Evolutionary conservation across 345 rosid species (phyloP), one percentile per base, ranked within the genome.

Genomic region (Murraya paniculata): DNA sequence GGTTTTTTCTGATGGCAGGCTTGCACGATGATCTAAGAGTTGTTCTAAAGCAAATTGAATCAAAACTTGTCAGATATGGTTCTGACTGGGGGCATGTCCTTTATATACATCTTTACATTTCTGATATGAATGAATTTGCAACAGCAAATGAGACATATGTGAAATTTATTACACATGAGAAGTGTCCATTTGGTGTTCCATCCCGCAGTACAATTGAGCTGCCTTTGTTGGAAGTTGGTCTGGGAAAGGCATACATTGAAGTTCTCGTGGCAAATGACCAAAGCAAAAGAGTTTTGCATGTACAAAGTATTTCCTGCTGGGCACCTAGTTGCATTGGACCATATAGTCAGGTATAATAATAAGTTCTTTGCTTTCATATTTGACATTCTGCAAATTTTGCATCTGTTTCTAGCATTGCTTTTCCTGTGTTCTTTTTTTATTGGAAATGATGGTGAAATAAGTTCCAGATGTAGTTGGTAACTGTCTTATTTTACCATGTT

Each of bases 311-410:
- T 71, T 96, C 99, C 56, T 88, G 89, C 71, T 96, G 99, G 99
- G 99, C 99, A 73, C 99, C 99, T 55, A 92, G 99, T 84, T 94
- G 99, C 91, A 96, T 96, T 57, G 99, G 99, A 75, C 99, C 99
- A 71, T 96, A 94, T 77, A 94, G 99, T 82, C 99, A 96, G 97
- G 99, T 92, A 82, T 59, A 57, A 58, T 45, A 35, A 53, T 45
- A 35, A 77, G 38, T 64, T 62, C 56, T 78, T 75, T 25, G 1
- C 16, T 56, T 35, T 33, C 58, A 53, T 10, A 45, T 11, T 66
- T 21, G 38, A 73, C 59, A 18, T 36, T 71, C 64, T 53, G 27
- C 33, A 33, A 30, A 27, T 71, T 71, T 71, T 18, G 62, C 41
- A 13, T 71, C 30, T 38, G 22, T 50, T 28, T 36, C 0, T 31